These are phyloP conservation scores for Aspergillus sergii DNA, from an alignment of 2,329 filamentous ascomycete species.

Conservation along the genomic window DNA sequence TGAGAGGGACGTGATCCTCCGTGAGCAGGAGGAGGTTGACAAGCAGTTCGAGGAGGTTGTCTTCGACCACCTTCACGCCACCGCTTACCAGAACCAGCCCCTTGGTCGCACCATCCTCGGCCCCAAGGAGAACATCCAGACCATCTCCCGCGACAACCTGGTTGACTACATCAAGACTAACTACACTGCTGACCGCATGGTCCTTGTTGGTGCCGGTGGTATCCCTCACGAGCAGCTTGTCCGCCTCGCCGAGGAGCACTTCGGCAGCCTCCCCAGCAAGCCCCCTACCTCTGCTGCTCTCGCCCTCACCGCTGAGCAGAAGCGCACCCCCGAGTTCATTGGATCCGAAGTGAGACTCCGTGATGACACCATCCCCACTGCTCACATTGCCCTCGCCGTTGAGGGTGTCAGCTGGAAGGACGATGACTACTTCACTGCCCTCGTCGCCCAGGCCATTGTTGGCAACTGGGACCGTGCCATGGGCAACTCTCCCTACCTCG, in stretches of 20 bases:
- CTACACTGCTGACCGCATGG: constrained; percentile 99
- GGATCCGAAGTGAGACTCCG: constrained; percentile 94
- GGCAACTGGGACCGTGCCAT: constrained; percentile 99
- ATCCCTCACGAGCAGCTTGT: constrained; percentile 93
- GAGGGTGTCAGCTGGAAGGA: constrained; percentile 99
- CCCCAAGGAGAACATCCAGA: constrained; percentile 96
- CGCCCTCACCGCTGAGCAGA: constrained; percentile 70
- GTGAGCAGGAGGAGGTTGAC: constrained; percentile 99
- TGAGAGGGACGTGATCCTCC: constrained; percentile 96
- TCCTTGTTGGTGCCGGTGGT: constrained; percentile 92
- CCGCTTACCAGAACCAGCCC: constrained; percentile 94
- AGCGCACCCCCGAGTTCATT: constrained; percentile 90
- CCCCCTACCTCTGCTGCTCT: constrained; percentile 75
- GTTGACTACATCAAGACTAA: constrained; percentile 98
- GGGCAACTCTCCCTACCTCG: constrained; percentile 95
- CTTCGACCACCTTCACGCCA: constrained; percentile 98
- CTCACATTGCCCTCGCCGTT: constrained; percentile 97
- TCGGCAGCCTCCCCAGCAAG: constrained; percentile 74
- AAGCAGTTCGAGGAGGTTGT: constrained; percentile 99
- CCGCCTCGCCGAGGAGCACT: constrained; percentile 95
- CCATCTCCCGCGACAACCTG: constrained; percentile 89
- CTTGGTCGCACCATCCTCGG: constrained; percentile 97
- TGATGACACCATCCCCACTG: constrained; percentile 93
- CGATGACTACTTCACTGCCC: constrained; percentile 96
- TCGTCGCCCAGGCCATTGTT: constrained; percentile 97